phyloP scores from a whole-genome alignment of 345 rosid genomes.

The Sisymbrium altissimum region DNA sequence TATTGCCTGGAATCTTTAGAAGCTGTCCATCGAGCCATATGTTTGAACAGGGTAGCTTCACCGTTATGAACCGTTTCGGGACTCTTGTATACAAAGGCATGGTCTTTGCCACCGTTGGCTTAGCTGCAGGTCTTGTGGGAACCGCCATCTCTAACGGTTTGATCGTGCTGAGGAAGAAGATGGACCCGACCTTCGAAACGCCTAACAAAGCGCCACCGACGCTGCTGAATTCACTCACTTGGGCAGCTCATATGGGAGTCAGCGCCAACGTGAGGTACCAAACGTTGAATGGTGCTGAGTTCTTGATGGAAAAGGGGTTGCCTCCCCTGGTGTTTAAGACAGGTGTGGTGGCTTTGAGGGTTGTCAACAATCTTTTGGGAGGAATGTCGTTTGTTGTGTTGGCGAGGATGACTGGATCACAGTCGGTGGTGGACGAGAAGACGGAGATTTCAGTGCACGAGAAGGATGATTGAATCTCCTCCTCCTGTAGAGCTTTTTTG shows the following conservation, averaged over 20 bases:
- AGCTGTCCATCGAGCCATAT: constrained; percentile 82
- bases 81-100: constrained; percentile 80
- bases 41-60: constrained; percentile 78
- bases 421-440: constrained; percentile 44
- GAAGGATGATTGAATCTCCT: constrained; percentile 14
- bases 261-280: constrained; percentile 95
- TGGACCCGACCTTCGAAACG: constrained; percentile 86
- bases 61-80: constrained; percentile 54
- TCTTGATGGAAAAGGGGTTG: constrained; percentile 53
- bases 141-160: constrained; percentile 78
- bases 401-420: constrained; percentile 96
- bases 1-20: constrained; percentile 70
- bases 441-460: constrained; percentile 1
- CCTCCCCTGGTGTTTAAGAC: constrained; percentile 71
- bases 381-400: constrained; percentile 88
- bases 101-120: constrained; percentile 82
- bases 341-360: constrained; percentile 76
- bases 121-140: constrained; percentile 91
- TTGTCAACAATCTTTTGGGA: constrained; percentile 76
- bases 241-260: constrained; percentile 94
- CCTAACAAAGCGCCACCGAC: constrained; percentile 94
- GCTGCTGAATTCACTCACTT: constrained; percentile 70
- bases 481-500: neutral
- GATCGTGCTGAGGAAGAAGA: constrained; percentile 85
- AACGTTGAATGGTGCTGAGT: constrained; percentile 80